Evolutionary conservation across 192 early-diverging fungal genomes (phyloP).

Genomic region (Powellomyces hirtus): DNA sequence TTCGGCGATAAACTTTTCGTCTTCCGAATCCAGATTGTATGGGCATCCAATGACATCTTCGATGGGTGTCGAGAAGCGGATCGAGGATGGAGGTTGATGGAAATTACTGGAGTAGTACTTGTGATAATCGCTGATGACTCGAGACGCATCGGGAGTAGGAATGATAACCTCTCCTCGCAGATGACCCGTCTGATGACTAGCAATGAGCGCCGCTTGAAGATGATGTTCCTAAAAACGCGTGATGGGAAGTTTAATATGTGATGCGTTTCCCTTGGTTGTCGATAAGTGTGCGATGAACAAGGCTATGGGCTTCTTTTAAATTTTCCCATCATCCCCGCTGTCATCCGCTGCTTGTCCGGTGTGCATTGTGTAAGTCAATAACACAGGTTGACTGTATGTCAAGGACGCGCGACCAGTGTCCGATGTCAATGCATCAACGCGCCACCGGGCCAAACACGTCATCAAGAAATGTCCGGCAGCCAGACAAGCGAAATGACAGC

Average conservation of each 20-base stretch:
- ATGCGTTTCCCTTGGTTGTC: no score
- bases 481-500: no score
- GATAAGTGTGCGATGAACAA: no score
- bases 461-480: no score
- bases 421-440: no score
- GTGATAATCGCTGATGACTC: slow-evolving; percentile 62
- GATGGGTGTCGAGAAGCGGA: slow-evolving; percentile 81
- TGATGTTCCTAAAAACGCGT: slow-evolving; percentile 76
- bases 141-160: slow-evolving; percentile 90
- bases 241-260: background rate
- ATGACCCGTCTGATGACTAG: slow-evolving; percentile 58
- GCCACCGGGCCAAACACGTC: no score
- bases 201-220: slow-evolving; percentile 85
- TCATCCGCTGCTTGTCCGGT: no score
- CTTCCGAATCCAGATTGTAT: slow-evolving; percentile 89
- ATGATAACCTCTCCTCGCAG: slow-evolving; percentile 63
- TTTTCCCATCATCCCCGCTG: no score
- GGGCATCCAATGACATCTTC: slow-evolving; percentile 84
- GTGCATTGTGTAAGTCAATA: no score
- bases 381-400: no score
- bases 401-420: no score
- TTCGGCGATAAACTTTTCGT: slow-evolving; percentile 68
- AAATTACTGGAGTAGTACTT: slow-evolving; percentile 65
- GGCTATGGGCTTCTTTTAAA: no score
- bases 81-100: slow-evolving; percentile 71